These are phyloP conservation scores for Zalaria obscura DNA, from an alignment of 2,329 filamentous ascomycete genomes.

Conservation along the genomic window DNA sequence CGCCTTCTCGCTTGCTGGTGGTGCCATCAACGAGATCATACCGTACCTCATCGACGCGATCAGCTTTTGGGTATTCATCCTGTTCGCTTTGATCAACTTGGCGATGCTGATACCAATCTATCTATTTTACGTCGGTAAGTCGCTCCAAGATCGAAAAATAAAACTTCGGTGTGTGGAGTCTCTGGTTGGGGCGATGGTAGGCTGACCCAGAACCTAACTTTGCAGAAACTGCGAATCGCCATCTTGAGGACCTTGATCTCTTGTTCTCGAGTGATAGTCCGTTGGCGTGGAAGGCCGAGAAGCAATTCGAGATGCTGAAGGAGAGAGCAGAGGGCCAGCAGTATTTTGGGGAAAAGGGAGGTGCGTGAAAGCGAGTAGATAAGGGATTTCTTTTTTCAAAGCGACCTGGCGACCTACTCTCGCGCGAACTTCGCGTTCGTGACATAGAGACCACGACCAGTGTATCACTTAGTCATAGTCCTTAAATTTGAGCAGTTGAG, in stretches of 20 bases:
- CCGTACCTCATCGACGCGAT: conserved; percentile 19
- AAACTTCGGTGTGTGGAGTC: too few relatives aligned
- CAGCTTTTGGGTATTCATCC: conserved; percentile 18
- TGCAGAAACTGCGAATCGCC: conserved; percentile 12
- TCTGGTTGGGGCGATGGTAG: not conserved
- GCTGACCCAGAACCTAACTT: not conserved
- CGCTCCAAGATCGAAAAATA: not conserved
- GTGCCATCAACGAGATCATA: conserved; percentile 18
- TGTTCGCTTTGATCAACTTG: conserved; percentile 18
- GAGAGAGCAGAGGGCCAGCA: too few relatives aligned
- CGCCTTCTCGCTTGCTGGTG: conserved; percentile 15
- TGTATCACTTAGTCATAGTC: too few relatives aligned
- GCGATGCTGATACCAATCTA: conserved; percentile 14
- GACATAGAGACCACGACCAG: too few relatives aligned
- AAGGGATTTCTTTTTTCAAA: too few relatives aligned
- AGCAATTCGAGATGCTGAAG: conserved; percentile 8
- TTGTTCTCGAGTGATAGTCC: conserved; percentile 14
- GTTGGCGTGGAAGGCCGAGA: conserved; percentile 13
- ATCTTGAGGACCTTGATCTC: conserved; percentile 14
- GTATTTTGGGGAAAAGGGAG: too few relatives aligned
- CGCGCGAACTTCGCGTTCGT: too few relatives aligned
- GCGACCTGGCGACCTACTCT: too few relatives aligned
- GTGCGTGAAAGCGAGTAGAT: too few relatives aligned
- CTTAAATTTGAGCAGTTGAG: too few relatives aligned
- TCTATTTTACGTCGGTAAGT: conserved; percentile 13